These are phyloP conservation scores for Halteria grandinella DNA, from an alignment of 73 alveolate genomes.

Conservation along the genomic window DNA sequence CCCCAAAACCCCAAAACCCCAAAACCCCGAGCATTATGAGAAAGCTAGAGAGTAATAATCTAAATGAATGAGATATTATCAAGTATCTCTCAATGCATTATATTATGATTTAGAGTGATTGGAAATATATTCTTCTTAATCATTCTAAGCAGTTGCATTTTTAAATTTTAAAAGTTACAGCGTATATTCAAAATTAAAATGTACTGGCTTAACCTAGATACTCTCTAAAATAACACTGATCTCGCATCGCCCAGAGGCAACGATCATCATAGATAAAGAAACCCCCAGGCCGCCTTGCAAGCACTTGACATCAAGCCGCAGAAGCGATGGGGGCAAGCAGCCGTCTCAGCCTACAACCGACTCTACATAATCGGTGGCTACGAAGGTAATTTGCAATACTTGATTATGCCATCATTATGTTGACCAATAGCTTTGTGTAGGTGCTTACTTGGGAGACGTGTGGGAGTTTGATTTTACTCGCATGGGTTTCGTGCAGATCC, in stretches of 20 bases:
- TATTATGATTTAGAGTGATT: no score
- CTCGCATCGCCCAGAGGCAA: no score
- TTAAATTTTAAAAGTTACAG: background rate
- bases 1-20: no score
- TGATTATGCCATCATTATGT: background rate
- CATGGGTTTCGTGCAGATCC: background rate
- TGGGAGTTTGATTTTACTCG: conserved; percentile 37
- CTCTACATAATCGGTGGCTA: conserved; percentile 44
- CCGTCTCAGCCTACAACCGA: conserved; percentile 29
- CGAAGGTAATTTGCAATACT: conserved; percentile 25
- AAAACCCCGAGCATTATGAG: no score
- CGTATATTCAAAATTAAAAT: conserved; percentile 26
- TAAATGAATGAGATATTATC: no score
- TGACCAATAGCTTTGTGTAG: background rate
- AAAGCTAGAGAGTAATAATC: no score
- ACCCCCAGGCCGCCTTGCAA: background rate
- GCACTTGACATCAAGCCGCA: background rate
- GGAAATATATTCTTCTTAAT: background rate
- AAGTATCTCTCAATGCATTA: no score
- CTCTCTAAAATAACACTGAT: conserved; percentile 10
- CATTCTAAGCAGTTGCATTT: conserved; percentile 2
- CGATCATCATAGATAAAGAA: no score
- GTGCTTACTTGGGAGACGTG: conserved; percentile 40
- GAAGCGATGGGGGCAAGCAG: conserved; percentile 34
- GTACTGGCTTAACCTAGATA: conserved; percentile 38